A percentile compares a stretch with the other conserved stretches of the same genome.
Conservation (phyloP, 2,329 filamentous ascomycete genomes). For the Xylariaceae sp. region DNA sequence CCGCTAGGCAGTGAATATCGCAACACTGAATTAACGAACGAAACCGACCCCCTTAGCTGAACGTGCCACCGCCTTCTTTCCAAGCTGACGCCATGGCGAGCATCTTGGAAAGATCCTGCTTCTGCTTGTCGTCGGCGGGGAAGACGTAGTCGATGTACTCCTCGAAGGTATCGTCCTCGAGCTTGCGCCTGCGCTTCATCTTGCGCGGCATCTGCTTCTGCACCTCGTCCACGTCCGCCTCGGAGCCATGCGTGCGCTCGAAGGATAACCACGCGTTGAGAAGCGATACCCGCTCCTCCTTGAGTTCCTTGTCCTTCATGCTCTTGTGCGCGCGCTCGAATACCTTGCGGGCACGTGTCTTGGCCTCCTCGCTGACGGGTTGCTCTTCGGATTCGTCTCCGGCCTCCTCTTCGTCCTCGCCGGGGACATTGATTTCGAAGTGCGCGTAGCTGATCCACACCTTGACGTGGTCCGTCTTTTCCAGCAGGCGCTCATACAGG, state of each 20-base stretch:
- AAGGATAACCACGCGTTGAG: slow-evolving; percentile 92
- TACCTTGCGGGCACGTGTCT: slow-evolving; percentile 72
- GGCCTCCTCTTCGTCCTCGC: slow-evolving; percentile 60
- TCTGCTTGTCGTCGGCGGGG: slow-evolving; percentile 87
- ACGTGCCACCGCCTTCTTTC: slow-evolving; percentile 59
- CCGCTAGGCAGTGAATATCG: too few relatives aligned
- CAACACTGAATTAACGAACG: too few relatives aligned
- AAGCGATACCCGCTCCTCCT: slow-evolving; percentile 87
- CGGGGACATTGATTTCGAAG: slow-evolving; percentile 92
- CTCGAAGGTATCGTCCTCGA: slow-evolving; percentile 91
- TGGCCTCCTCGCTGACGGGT: slow-evolving; percentile 77
- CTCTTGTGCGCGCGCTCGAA: slow-evolving; percentile 81
- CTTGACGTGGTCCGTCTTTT: slow-evolving; percentile 98
- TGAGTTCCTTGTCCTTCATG: slow-evolving; percentile 86
- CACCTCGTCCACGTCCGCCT: slow-evolving; percentile 73
- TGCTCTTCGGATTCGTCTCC: slow-evolving; percentile 60
- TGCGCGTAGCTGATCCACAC: slow-evolving; percentile 99
- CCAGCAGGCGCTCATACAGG: slow-evolving; percentile 84
- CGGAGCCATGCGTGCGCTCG: slow-evolving; percentile 76
- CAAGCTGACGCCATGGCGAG: slow-evolving; percentile 82
- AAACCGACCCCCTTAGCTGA: slow-evolving; percentile 20
- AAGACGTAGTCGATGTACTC: slow-evolving; percentile 98
- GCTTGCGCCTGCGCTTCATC: slow-evolving; percentile 85
- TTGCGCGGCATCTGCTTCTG: slow-evolving; percentile 90
- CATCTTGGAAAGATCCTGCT: slow-evolving; percentile 76